A percentile compares a stretch with the other conserved stretches of the same genome.
These are phyloP conservation scores for Furcasterigmium sp. DNA, from an alignment of 2,329 filamentous ascomycete genomes.

Conservation along the genomic window DNA sequence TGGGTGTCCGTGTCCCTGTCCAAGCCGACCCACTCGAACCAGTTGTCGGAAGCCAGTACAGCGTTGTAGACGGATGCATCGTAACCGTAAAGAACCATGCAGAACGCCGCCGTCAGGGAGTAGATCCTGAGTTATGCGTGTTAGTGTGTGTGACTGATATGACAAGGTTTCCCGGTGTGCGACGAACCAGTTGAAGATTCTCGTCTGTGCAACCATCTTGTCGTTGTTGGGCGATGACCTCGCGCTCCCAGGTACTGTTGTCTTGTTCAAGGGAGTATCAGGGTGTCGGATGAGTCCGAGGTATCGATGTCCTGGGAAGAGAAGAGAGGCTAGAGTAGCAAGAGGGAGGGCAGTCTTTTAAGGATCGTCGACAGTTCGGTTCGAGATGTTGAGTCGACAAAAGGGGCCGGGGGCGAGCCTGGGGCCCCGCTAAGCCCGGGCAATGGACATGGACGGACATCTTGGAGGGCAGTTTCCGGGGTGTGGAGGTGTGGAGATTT, in stretches of 20 bases:
- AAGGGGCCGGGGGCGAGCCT: not conserved
- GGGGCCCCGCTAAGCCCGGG: conserved; percentile 1
- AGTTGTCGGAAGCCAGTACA: conserved; percentile 62
- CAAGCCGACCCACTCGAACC: conserved; percentile 58
- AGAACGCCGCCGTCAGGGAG: conserved; percentile 64
- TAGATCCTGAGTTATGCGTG: conserved; percentile 47
- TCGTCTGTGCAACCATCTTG: conserved; percentile 29
- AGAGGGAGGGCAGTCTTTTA: conserved; percentile 2
- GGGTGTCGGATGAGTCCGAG: not conserved
- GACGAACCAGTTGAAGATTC: conserved; percentile 40
- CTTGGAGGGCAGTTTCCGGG: conserved; percentile 1
- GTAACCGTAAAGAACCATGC: conserved; percentile 72
- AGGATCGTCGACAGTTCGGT: conserved; percentile 1
- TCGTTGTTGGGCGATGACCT: conserved; percentile 9
- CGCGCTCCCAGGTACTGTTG: conserved; percentile 1
- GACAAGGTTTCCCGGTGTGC: not conserved
- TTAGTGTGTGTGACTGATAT: conserved; percentile 1
- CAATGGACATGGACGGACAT: conserved; percentile 1
- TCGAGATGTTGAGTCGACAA: not conserved
- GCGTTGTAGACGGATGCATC: conserved; percentile 72
- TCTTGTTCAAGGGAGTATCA: not conserved
- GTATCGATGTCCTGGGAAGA: conserved; percentile 1
- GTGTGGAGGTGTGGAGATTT: conserved; percentile 2
- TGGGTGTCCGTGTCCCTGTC: conserved; percentile 36
- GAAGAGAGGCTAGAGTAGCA: not conserved